Base-by-base conservation (phyloP, 208 protist genomes). In the Leishmania mexicana region DNA sequence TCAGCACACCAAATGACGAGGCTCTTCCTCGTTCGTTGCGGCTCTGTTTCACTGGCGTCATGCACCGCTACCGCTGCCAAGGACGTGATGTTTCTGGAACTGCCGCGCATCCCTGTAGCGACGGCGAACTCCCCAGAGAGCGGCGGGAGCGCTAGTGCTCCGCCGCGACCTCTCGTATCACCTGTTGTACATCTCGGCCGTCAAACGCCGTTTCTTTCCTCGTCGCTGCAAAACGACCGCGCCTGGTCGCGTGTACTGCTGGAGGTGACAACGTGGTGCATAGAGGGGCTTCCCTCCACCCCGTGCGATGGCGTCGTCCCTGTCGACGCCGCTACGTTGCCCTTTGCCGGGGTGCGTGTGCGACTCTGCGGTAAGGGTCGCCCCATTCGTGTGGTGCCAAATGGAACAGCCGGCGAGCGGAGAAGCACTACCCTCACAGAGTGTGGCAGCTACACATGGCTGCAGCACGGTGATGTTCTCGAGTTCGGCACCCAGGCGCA, bases 251-350 rank as follows among this genome's bases (percentile, higher is more conserved):
- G 83, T 7, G 58, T 49, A 42, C 57, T 82, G 2, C 31, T 85
- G 19, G 83, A 85, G 57, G 73, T 85, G 31, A 85, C 83, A n/a
- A 80, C 83, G 38, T 85, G 83, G 83, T 85, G 78, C 74, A 85
- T 85, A 38, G 54, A 85, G 42, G 83, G 83, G 13, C 76, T 85
- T 4, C 24, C 78, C 58, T 57, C 76, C 21, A 45, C n/a, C 49
- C 13, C 73, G 31, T 28, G 47, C 28, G 76, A 57, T 17, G 40
- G 15, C 24, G 40, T 79, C 17, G 17, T 38, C 73, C 73, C 83
- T 19, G 62, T 85, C 42, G 83, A 85, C 17, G 77, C 60, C 1
- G 45, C 78, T 13, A 31, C 74, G 8, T 38, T 82, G 51, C 83
- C 83, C 4, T 82, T 64, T 51, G 83, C 83, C 6, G 83, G 83